A percentile compares a stretch with the other conserved stretches of the same genome.
Conservation (phyloP, 495 filamentous ascomycete genomes). For the Xylaria grammica region DNA sequence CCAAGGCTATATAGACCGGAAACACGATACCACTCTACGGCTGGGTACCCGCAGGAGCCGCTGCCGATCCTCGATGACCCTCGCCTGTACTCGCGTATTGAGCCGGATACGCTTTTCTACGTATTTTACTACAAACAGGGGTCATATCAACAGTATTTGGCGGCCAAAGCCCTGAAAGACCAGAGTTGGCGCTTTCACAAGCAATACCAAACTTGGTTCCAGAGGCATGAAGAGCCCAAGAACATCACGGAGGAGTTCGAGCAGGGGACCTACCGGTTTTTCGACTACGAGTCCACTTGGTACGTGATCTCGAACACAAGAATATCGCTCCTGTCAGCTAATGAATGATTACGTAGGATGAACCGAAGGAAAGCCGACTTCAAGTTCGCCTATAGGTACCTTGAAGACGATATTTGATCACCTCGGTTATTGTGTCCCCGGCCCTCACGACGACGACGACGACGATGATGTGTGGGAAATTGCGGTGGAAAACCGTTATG, state of each 20-base stretch:
- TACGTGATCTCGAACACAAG: slow-evolving; percentile 51
- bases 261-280: slow-evolving; percentile 98
- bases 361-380: slow-evolving; percentile 98
- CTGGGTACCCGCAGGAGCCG: slow-evolving; percentile 91
- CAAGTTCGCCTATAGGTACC: slow-evolving; percentile 96
- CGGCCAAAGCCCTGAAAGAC: slow-evolving; percentile 91
- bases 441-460: not conserved
- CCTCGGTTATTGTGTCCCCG: not conserved
- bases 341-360: slow-evolving; percentile 72
- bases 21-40: slow-evolving; percentile 65
- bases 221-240: slow-evolving; percentile 97
- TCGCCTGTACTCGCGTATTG: slow-evolving; percentile 82
- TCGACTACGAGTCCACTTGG: slow-evolving; percentile 99
- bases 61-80: slow-evolving; percentile 90
- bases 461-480: not conserved
- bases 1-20: slow-evolving; percentile 84
- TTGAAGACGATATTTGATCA: slow-evolving; percentile 82
- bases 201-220: slow-evolving; percentile 99
- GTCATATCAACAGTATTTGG: slow-evolving; percentile 94
- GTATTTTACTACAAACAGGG: slow-evolving; percentile 98
- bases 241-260: slow-evolving; percentile 98
- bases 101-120: slow-evolving; percentile 97
- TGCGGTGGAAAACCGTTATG: not conserved
- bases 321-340: slow-evolving; percentile 11
- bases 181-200: slow-evolving; percentile 99